Conservation (phyloP, 371 early-diverging fungal genomes). For the Rhizoclosmatium hyalinum region DNA sequence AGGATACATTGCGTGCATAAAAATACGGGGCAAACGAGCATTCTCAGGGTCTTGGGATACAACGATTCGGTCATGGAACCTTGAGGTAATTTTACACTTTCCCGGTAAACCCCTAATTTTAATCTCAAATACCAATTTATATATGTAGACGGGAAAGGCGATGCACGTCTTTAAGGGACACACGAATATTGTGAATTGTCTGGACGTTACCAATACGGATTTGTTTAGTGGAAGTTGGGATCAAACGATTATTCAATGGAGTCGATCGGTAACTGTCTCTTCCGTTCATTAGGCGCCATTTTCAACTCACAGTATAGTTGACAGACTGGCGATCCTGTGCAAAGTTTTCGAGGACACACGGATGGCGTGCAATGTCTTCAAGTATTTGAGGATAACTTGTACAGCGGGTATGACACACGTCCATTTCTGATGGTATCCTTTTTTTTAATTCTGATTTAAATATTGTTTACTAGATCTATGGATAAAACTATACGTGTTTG, state of each 20-base stretch:
- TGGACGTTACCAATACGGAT: slow-evolving; percentile 56
- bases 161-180: slow-evolving; percentile 62
- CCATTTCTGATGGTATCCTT: neutral
- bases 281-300: neutral
- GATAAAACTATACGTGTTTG: slow-evolving; percentile 56
- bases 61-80: slow-evolving; percentile 55
- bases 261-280: slow-evolving; percentile 44
- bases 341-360: slow-evolving; percentile 49
- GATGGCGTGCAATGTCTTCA: slow-evolving; percentile 60
- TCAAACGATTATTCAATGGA: slow-evolving; percentile 59
- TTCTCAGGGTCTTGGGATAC: slow-evolving; percentile 59
- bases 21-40: slow-evolving; percentile 48
- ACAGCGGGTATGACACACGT: slow-evolving; percentile 42
- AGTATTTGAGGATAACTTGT: slow-evolving; percentile 38
- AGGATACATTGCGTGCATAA: slow-evolving; percentile 51
- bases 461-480: slow-evolving; percentile 45
- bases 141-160: slow-evolving; percentile 43
- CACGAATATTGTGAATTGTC: slow-evolving; percentile 54
- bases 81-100: slow-evolving; percentile 40
- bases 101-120: neutral
- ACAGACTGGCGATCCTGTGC: slow-evolving; percentile 55
- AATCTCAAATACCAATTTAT: neutral
- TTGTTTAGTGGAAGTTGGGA: slow-evolving; percentile 57
- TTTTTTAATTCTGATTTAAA: slow-evolving; percentile 4
- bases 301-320: too few species aligned